A percentile compares a stretch with the other conserved stretches of the same genome.
Evolutionary conservation across 352 stramenopile genomes (phyloP).

Genomic region (Phytophthora pluvialis): DNA sequence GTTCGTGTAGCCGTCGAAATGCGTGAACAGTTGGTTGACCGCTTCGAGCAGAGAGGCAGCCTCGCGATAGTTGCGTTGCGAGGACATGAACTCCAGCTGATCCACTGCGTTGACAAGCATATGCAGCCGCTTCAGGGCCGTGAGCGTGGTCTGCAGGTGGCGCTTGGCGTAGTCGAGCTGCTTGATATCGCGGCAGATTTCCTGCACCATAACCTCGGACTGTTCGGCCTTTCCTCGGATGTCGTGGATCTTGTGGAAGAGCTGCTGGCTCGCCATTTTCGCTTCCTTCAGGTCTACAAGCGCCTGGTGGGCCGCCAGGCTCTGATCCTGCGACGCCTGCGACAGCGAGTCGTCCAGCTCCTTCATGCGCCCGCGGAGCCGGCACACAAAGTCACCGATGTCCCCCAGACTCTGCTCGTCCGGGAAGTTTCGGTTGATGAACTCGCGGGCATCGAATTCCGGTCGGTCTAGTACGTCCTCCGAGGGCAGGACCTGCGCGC

Average conservation of each 20-base stretch:
- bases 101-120: conserved; percentile 98
- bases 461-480: conserved; percentile 88
- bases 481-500: conserved; percentile 65
- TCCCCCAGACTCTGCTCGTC: conserved; percentile 83
- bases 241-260: conserved; percentile 93
- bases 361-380: conserved; percentile 78
- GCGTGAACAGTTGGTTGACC: conserved; percentile 94
- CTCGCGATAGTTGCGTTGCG: conserved; percentile 92
- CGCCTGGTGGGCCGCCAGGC: conserved; percentile 72
- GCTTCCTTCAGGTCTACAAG: conserved; percentile 87
- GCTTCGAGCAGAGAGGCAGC: conserved; percentile 97
- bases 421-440: conserved; percentile 94
- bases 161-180: conserved; percentile 98
- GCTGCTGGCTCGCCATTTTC: conserved; percentile 84
- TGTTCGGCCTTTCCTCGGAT: conserved; percentile 95
- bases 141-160: conserved; percentile 96
- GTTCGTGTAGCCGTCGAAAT: conserved; percentile 96
- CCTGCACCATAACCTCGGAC: conserved; percentile 96
- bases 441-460: conserved; percentile 92
- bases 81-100: conserved; percentile 86
- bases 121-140: conserved; percentile 96
- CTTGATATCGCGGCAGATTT: conserved; percentile 99
- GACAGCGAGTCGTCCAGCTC: conserved; percentile 84
- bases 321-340: conserved; percentile 81
- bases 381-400: conserved; percentile 87